Conservation (phyloP, 768 basidiomycete species). For the button mushroom (Agaricus bisporus) region DNA sequence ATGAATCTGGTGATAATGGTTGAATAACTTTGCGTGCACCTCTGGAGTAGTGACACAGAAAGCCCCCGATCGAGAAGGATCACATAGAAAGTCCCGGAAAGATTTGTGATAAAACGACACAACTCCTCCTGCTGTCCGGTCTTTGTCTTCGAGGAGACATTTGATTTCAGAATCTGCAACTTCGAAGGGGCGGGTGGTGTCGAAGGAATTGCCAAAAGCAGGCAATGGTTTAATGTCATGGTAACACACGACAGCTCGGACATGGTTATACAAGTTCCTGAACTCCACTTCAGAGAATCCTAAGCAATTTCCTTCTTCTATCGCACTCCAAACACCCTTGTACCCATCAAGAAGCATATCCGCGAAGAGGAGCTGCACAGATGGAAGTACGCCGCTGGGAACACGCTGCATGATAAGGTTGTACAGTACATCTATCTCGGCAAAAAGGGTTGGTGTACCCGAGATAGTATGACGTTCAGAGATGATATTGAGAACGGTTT, state of each 20-base stretch:
- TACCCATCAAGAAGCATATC: neutral
- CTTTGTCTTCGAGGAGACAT: too few relatives aligned
- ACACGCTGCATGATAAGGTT: constrained; percentile 5
- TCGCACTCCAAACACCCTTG: too few relatives aligned
- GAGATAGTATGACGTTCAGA: neutral
- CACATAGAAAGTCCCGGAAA: constrained; percentile 3
- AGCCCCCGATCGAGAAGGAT: neutral
- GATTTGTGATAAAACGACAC: constrained; percentile 3
- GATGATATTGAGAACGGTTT: neutral
- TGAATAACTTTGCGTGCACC: neutral
- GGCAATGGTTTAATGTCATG: neutral
- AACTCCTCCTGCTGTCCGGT: neutral
- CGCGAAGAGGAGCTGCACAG: neutral
- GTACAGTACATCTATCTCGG: constrained; percentile 13
- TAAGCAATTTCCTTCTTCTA: neutral
- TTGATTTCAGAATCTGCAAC: neutral
- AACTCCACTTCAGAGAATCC: neutral
- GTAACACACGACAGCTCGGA: neutral
- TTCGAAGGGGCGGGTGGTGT: neutral
- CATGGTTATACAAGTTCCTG: neutral
- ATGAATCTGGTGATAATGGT: neutral
- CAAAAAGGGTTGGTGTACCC: neutral
- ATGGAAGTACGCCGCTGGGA: neutral
- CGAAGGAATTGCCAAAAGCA: neutral
- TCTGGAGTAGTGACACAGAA: neutral